Evolutionary conservation across 192 early-diverging fungal species (phyloP).

Genomic region (Coemansia sp.): DNA sequence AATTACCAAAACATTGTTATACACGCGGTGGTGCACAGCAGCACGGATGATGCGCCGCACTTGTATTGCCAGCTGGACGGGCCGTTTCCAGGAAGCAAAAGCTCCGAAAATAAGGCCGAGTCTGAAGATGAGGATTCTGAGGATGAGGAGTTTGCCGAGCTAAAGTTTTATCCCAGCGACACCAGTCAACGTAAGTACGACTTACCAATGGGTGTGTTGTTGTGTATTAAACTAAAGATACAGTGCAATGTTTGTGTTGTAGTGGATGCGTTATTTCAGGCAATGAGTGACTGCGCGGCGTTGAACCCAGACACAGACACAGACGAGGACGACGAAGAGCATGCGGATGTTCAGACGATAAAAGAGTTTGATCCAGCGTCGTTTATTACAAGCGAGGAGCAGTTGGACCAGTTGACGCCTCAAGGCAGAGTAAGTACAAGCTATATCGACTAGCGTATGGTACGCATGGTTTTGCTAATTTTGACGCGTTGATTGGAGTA

Average conservation of each 20-base stretch:
- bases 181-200: not conserved
- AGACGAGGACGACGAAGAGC: not conserved
- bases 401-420: conserved; percentile 29
- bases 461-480: not conserved
- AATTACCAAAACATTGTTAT: conserved; percentile 34
- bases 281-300: conserved; percentile 38
- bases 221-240: not conserved
- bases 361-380: conserved; percentile 22
- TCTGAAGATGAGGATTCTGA: not conserved
- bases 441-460: not conserved
- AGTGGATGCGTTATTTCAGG: conserved; percentile 35
- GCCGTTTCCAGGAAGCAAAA: conserved; percentile 10
- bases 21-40: conserved; percentile 24
- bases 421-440: conserved; percentile 19
- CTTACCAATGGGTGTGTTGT: not conserved
- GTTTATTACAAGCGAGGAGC: conserved; percentile 33
- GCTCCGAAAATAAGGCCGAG: not conserved
- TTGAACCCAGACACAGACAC: conserved; percentile 24
- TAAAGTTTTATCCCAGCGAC: conserved; percentile 21
- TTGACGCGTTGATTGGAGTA: not conserved
- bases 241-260: not conserved
- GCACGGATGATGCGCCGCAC: not conserved
- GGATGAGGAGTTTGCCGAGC: conserved; percentile 30
- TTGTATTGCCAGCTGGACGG: conserved; percentile 44
- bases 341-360: conserved; percentile 5